Conservation (phyloP, 2,329 filamentous ascomycete genomes). For the Trichothecium sympodiale region DNA sequence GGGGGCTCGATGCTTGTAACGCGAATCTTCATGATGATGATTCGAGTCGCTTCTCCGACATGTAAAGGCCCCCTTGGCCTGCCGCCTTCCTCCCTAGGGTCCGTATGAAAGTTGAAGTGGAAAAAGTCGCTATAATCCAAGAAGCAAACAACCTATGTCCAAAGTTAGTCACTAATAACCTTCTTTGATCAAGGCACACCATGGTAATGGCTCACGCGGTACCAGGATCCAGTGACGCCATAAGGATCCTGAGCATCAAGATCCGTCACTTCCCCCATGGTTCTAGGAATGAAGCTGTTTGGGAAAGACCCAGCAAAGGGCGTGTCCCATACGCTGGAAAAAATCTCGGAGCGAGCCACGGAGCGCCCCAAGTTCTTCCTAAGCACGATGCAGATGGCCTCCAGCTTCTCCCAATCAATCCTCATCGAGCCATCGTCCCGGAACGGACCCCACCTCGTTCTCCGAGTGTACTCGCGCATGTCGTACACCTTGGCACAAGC, state of each 20-base stretch:
- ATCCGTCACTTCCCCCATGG: slow-evolving; percentile 21
- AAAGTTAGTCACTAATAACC: too few relatives aligned
- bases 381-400: slow-evolving; percentile 61
- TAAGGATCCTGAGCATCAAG: slow-evolving; percentile 56
- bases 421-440: slow-evolving; percentile 45
- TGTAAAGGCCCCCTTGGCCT: slow-evolving; percentile 42
- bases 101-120: slow-evolving; percentile 54
- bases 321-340: slow-evolving; percentile 40
- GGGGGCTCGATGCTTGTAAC: slow-evolving; percentile 51
- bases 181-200: neutral
- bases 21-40: slow-evolving; percentile 57
- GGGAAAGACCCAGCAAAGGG: slow-evolving; percentile 47
- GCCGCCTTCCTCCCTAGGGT: slow-evolving; percentile 25
- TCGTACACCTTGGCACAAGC: slow-evolving; percentile 66
- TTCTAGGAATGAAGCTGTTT: slow-evolving; percentile 29
- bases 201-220: slow-evolving; percentile 37
- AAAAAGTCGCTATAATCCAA: slow-evolving; percentile 64
- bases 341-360: slow-evolving; percentile 31
- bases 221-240: slow-evolving; percentile 59
- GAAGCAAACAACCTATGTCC: slow-evolving; percentile 22
- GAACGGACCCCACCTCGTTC: slow-evolving; percentile 62
- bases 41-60: slow-evolving; percentile 54
- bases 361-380: slow-evolving; percentile 48
- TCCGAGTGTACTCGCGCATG: slow-evolving; percentile 52
- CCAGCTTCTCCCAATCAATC: slow-evolving; percentile 73